Base-by-base conservation (phyloP, 2,329 filamentous ascomycete species). In the Calonectria henricotiae region DNA sequence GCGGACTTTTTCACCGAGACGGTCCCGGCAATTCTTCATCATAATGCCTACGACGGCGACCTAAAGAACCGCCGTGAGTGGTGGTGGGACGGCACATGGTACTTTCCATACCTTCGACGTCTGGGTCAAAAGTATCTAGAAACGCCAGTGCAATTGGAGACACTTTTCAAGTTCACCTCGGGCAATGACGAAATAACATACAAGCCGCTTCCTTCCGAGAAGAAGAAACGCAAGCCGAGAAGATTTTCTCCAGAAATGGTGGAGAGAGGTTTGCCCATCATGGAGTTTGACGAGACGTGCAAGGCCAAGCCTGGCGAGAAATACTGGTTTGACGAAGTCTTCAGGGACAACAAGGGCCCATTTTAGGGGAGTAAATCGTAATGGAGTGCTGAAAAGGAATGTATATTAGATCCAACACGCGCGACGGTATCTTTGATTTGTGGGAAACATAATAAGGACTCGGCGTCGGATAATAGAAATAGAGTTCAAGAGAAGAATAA, bases 51-150 rank as follows among this genome's bases (percentile, higher is more conserved):
- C 13, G 62, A 51, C 0, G 65, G 63, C 1, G 70, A 69, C 5
- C 55, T 65, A 0, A 77, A 77, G 54, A 49, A 62, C 0, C 71
- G 75, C 0, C 65, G 70, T 2, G 25, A 43, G 2, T 41, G 58
- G 12, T 76, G 73, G 74, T 74, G 74, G 73, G 62, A 74, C 20
- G 25, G 37, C 4, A 76, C 69, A 2, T 76, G 73, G 75, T 75
- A 65, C 35, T 76, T 75, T 1, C 67, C 69, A 1, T 66, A 75
- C 15, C 65, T 75, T 0, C 67, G 73, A 4, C 55, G 65, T 1
- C 67, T 74, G 0, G 1, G 72, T 2, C 49, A 62, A 9, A 17
- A 37, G 1, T 69, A 68, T 8, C 35, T 76, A 69, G 70, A 25
- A 25, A 23, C 0, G 4, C 67, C 2, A 12, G 35, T 1, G 15